These are phyloP conservation scores for Phytopythium ostracodes DNA, from an alignment of 352 stramenopile species.

Conservation along the genomic window DNA sequence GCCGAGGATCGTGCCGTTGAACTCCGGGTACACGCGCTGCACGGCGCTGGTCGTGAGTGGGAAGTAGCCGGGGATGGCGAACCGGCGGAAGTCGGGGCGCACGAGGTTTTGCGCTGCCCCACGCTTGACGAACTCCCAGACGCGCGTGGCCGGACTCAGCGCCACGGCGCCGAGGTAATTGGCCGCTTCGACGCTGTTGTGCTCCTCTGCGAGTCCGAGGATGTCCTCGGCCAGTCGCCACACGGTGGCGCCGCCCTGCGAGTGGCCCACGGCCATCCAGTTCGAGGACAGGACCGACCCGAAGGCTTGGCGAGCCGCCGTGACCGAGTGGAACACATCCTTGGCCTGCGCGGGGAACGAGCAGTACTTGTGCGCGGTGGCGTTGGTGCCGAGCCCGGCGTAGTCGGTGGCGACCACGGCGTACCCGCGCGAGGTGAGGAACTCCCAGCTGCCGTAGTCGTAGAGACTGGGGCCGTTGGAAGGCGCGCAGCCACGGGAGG, in stretches of 20 bases:
- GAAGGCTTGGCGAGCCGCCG: conserved; percentile 8
- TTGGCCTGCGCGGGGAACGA: conserved; percentile 8
- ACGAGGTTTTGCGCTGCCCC: background rate
- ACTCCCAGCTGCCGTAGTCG: conserved; percentile 12
- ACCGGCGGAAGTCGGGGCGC: conserved; percentile 7
- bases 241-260: conserved; percentile 7
- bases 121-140: conserved; percentile 5
- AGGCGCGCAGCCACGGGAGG: conserved; percentile 2
- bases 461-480: conserved; percentile 9
- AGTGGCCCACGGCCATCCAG: conserved; percentile 11
- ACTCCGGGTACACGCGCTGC: conserved; percentile 3
- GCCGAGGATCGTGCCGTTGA: conserved; percentile 10
- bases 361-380: conserved; percentile 11
- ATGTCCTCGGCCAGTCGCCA: conserved; percentile 11
- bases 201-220: background rate
- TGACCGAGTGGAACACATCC: conserved; percentile 12
- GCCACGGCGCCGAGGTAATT: conserved; percentile 12
- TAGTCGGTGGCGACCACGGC: conserved; percentile 12
- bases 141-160: background rate
- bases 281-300: background rate
- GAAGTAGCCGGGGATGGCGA: background rate
- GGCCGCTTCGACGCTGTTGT: conserved; percentile 4
- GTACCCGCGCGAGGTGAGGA: conserved; percentile 9
- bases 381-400: conserved; percentile 10
- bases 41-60: conserved; percentile 2